Percentiles rank a stretch among this genome's conserved stretches.
Evolutionary conservation across 129 eudicot genomes (phyloP).

Genomic region (Artemisia argyi): DNA sequence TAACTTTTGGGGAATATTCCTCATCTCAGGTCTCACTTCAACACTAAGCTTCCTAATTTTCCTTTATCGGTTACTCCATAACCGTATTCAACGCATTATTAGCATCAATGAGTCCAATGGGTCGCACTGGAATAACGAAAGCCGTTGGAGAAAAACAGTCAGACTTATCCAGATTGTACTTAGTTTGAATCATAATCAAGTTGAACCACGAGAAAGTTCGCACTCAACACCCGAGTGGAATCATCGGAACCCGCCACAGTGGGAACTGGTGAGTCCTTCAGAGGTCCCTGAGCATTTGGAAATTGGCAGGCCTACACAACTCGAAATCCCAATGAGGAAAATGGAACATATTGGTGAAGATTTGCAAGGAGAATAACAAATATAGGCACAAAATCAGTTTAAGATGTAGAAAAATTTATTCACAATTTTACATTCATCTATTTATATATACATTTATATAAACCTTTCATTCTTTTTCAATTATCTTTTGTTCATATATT

Average conservation of each 20-base stretch:
- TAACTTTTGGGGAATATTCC: conserved; percentile 61
- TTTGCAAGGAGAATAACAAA: not conserved
- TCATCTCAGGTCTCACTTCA: conserved; percentile 43
- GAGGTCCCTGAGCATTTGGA: conserved; percentile 39
- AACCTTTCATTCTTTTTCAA: too few species aligned
- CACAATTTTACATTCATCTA: too few species aligned
- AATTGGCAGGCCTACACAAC: conserved; percentile 38
- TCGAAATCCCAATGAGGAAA: conserved; percentile 34
- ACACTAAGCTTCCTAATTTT: conserved; percentile 42
- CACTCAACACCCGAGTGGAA: conserved; percentile 5
- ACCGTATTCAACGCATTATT: conserved; percentile 30
- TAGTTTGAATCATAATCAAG: conserved; percentile 24
- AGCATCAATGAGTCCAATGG: conserved; percentile 12
- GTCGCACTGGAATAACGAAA: conserved; percentile 13
- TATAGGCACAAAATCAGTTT: not conserved
- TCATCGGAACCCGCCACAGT: conserved; percentile 15
- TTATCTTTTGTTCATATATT: too few species aligned
- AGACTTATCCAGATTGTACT: conserved; percentile 21
- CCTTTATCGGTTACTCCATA: conserved; percentile 34
- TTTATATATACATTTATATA: too few species aligned
- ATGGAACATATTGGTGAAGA: conserved; percentile 19
- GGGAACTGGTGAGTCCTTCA: conserved; percentile 36
- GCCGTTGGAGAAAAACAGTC: conserved; percentile 27
- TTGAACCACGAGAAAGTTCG: conserved; percentile 14
- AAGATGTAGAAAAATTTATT: not conserved